Evolutionary conservation across 1,284 basidiomycete genomes (phyloP).

Genomic region (Cutaneotrichosporon mucoides): DNA sequence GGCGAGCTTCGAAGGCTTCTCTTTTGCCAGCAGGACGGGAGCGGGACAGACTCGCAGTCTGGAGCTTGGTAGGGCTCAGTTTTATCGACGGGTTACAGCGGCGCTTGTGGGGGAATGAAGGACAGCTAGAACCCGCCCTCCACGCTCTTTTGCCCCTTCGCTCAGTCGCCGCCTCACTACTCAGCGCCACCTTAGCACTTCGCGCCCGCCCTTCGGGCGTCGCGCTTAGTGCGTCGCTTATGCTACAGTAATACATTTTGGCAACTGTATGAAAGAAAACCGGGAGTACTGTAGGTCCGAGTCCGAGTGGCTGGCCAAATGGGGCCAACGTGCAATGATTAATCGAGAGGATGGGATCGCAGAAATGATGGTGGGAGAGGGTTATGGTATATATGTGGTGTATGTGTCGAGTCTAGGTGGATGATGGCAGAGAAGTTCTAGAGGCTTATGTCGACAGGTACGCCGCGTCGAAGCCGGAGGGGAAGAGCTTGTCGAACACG

Average conservation of each 20-base stretch:
- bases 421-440: too few species aligned
- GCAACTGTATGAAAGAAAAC: not conserved
- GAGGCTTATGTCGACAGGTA: slow-evolving; percentile 28
- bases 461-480: slow-evolving; percentile 20
- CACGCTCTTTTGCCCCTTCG: too few species aligned
- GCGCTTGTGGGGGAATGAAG: too few species aligned
- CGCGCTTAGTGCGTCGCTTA: too few species aligned
- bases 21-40: too few species aligned
- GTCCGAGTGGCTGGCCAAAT: not conserved
- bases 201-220: too few species aligned
- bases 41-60: not conserved
- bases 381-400: not conserved
- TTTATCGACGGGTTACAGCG: too few species aligned
- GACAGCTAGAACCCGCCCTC: too few species aligned
- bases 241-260: not conserved
- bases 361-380: not conserved
- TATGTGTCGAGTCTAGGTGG: not conserved
- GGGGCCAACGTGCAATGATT: not conserved
- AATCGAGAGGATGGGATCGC: not conserved
- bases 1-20: not conserved
- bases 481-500: slow-evolving; percentile 39
- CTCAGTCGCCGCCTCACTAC: too few species aligned
- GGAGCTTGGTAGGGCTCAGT: not conserved
- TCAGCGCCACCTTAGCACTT: too few species aligned
- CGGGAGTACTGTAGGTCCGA: too few species aligned